A percentile compares a stretch with the other conserved stretches of the same genome.
Evolutionary conservation across 495 filamentous ascomycete genomes (phyloP).

Genomic region (Annulohypoxylon maeteangense): DNA sequence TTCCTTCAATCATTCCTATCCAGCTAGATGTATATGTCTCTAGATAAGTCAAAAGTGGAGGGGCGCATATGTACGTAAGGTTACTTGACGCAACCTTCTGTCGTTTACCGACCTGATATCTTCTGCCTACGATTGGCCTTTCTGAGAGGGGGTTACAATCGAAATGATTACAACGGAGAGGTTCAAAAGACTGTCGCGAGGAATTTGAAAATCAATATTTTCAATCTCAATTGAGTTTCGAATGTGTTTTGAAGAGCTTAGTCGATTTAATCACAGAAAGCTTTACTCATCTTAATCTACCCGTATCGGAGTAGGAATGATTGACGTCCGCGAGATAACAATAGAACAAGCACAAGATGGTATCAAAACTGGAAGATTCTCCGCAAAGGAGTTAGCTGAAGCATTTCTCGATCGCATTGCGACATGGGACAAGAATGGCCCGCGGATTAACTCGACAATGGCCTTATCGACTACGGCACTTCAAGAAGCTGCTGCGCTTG

Average conservation of each 20-base stretch:
- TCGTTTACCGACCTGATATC: background rate
- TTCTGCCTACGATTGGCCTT: background rate
- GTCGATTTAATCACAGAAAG: no score
- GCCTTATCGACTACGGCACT: slow-evolving; percentile 34
- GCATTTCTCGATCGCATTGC: slow-evolving; percentile 38
- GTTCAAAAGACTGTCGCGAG: background rate
- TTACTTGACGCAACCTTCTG: background rate
- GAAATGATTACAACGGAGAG: background rate
- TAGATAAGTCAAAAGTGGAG: background rate
- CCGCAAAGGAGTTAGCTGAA: slow-evolving; percentile 31
- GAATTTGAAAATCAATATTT: background rate
- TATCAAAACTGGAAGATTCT: slow-evolving; percentile 31
- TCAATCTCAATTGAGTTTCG: background rate
- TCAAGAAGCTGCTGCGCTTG: slow-evolving; percentile 29
- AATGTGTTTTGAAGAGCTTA: no score
- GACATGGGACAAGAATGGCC: slow-evolving; percentile 34
- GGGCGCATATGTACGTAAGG: background rate
- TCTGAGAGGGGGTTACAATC: background rate
- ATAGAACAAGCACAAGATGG: slow-evolving; percentile 37
- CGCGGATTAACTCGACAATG: slow-evolving; percentile 43
- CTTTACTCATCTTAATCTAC: no score
- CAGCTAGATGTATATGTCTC: background rate
- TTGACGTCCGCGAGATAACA: slow-evolving; percentile 41
- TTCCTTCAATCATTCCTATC: no score
- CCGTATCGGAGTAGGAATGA: slow-evolving; percentile 10